These are phyloP conservation scores for Trichophyton equinum DNA, from an alignment of 2,329 filamentous ascomycete species.

Conservation along the genomic window DNA sequence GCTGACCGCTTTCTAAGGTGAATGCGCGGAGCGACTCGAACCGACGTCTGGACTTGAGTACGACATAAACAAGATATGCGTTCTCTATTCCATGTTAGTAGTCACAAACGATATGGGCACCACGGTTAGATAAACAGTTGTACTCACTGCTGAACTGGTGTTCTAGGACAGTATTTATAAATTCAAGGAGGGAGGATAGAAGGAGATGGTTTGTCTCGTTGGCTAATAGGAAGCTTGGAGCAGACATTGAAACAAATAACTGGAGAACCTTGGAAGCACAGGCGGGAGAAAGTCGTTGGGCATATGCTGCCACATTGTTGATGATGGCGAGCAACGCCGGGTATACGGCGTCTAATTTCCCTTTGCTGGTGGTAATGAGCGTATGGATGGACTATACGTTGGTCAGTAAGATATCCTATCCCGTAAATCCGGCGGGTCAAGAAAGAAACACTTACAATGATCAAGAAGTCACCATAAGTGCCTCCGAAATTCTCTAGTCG, in stretches of 20 bases:
- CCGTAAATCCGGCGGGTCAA: background rate
- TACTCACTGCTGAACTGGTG: slow-evolving; percentile 65
- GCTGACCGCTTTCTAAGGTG: slow-evolving; percentile 80
- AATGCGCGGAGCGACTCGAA: slow-evolving; percentile 79
- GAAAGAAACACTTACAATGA: slow-evolving; percentile 55
- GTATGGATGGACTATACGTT: slow-evolving; percentile 65
- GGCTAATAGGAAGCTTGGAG: slow-evolving; percentile 78
- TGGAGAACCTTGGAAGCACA: slow-evolving; percentile 75
- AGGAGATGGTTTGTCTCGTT: slow-evolving; percentile 84
- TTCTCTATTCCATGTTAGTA: slow-evolving; percentile 48
- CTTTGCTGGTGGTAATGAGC: slow-evolving; percentile 81
- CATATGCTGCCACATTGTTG: slow-evolving; percentile 79
- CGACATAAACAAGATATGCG: slow-evolving; percentile 63
- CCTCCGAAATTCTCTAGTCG: slow-evolving; percentile 74
- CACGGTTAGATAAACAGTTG: background rate
- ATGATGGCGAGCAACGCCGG: slow-evolving; percentile 83
- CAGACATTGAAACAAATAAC: slow-evolving; percentile 82
- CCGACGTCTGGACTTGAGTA: slow-evolving; percentile 66
- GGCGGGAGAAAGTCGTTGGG: slow-evolving; percentile 60
- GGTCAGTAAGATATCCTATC: background rate
- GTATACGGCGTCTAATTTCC: slow-evolving; percentile 80
- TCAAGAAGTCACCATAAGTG: slow-evolving; percentile 84
- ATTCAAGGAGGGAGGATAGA: slow-evolving; percentile 70
- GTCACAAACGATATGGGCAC: background rate
- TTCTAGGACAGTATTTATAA: slow-evolving; percentile 79